Percentiles rank a stretch among this genome's conserved stretches.
These are phyloP conservation scores for Alternaria triticina DNA, from an alignment of 2,329 filamentous ascomycete species.

Conservation along the genomic window DNA sequence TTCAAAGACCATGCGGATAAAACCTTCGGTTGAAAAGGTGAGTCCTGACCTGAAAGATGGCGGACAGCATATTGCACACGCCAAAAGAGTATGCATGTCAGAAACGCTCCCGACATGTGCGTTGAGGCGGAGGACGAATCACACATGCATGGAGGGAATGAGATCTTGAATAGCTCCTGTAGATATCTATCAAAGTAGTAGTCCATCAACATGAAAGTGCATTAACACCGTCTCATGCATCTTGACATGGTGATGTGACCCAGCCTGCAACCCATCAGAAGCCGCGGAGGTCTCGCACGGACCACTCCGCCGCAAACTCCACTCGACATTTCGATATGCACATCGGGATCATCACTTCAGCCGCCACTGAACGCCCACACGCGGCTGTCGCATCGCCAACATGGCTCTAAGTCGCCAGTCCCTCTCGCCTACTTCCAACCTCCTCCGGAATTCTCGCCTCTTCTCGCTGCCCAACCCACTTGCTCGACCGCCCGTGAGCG, in stretches of 20 bases:
- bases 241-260: background rate
- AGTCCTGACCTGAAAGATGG: background rate
- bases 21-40: background rate
- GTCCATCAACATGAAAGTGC: background rate
- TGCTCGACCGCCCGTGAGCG: constrained; percentile 61
- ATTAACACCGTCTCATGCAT: background rate
- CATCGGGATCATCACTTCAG: constrained; percentile 28
- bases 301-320: constrained; percentile 16
- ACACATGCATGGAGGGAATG: background rate
- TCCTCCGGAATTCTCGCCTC: constrained; percentile 85
- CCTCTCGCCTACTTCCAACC: constrained; percentile 66
- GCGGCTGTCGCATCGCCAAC: constrained; percentile 45
- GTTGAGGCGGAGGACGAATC: background rate
- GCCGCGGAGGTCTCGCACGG: constrained; percentile 23
- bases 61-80: background rate
- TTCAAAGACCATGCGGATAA: background rate
- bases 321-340: constrained; percentile 17
- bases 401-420: constrained; percentile 46
- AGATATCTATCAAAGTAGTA: background rate
- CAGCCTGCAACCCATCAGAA: constrained; percentile 11
- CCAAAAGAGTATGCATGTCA: background rate
- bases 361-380: constrained; percentile 40
- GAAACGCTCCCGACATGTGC: background rate
- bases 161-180: background rate
- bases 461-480: constrained; percentile 85